Conservation (phyloP, 176 grass and related monocot species). For the Guadua angustifolia region DNA sequence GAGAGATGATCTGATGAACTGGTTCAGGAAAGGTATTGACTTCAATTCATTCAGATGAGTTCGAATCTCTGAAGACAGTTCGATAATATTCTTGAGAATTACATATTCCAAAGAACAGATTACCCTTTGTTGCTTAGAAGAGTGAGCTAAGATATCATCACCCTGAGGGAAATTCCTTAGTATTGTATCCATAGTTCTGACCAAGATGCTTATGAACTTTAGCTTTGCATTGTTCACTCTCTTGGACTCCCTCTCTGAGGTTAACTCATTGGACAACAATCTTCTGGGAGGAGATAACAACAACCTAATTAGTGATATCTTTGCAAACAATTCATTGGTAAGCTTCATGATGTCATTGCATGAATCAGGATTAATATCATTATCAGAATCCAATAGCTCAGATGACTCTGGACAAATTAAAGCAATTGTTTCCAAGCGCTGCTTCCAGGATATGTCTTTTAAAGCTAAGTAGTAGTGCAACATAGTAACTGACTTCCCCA, state of each 20-base stretch:
- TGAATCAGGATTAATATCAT: slow-evolving; percentile 47
- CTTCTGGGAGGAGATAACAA: slow-evolving; percentile 67
- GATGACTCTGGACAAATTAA: slow-evolving; percentile 62
- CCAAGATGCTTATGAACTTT: too few species aligned
- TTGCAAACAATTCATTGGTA: slow-evolving; percentile 68
- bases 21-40: slow-evolving; percentile 72
- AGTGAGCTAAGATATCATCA: slow-evolving; percentile 34
- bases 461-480: slow-evolving; percentile 51
- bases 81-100: slow-evolving; percentile 81
- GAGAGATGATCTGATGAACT: slow-evolving; percentile 86
- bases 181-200: slow-evolving; percentile 62
- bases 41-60: slow-evolving; percentile 56
- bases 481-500: slow-evolving; percentile 82
- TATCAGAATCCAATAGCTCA: slow-evolving; percentile 71
- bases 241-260: too few species aligned
- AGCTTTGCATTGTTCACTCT: too few species aligned
- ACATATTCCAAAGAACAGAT: slow-evolving; percentile 69
- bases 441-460: slow-evolving; percentile 56
- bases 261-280: slow-evolving; percentile 10
- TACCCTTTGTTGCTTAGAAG: slow-evolving; percentile 28
- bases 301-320: slow-evolving; percentile 76
- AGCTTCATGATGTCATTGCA: slow-evolving; percentile 59
- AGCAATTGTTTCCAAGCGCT: slow-evolving; percentile 71
- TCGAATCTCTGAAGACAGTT: slow-evolving; percentile 66
- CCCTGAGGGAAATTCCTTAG: slow-evolving; percentile 53